phyloP scores from a whole-genome alignment of 495 filamentous ascomycete genomes.

The Cercophora scortea region DNA sequence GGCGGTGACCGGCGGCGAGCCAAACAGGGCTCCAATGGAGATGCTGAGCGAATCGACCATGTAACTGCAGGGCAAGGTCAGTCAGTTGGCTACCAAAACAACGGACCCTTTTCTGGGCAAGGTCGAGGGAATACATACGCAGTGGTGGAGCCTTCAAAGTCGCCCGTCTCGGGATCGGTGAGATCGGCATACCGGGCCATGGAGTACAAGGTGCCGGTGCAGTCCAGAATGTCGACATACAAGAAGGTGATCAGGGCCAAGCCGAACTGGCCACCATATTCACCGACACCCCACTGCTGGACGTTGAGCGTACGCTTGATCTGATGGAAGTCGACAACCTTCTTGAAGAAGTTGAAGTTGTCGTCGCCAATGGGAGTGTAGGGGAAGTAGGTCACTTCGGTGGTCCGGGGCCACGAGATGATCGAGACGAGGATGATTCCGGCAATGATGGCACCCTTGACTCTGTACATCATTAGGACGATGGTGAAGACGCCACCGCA shows the following conservation, averaged over 20 bases:
- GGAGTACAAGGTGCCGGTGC: slow-evolving; percentile 70
- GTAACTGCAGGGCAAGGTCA: slow-evolving; percentile 31
- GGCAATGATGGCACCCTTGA: slow-evolving; percentile 74
- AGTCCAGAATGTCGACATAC: slow-evolving; percentile 77
- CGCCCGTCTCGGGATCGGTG: slow-evolving; percentile 63
- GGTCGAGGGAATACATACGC: slow-evolving; percentile 31
- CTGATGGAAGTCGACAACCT: slow-evolving; percentile 72
- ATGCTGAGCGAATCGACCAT: slow-evolving; percentile 71
- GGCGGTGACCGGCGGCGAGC: slow-evolving; percentile 68
- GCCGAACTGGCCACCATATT: slow-evolving; percentile 59
- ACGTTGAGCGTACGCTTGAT: slow-evolving; percentile 58
- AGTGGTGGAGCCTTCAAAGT: slow-evolving; percentile 71
- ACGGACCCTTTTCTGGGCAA: background rate
- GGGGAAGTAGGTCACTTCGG: slow-evolving; percentile 70
- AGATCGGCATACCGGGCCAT: slow-evolving; percentile 73
- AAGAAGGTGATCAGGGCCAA: slow-evolving; percentile 76
- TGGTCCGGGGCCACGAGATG: slow-evolving; percentile 73
- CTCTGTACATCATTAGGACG: slow-evolving; percentile 70
- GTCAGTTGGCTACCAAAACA: background rate
- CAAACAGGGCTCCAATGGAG: slow-evolving; percentile 68
- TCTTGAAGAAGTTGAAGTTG: slow-evolving; percentile 74
- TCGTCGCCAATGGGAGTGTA: slow-evolving; percentile 55
- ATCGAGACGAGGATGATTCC: slow-evolving; percentile 76
- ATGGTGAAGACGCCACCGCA: slow-evolving; percentile 70
- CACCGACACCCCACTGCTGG: slow-evolving; percentile 59